Percentiles rank a stretch among this genome's conserved stretches.
Evolutionary conservation across 2,329 filamentous ascomycete genomes (phyloP).

Genomic region (Cladosporium sp.): DNA sequence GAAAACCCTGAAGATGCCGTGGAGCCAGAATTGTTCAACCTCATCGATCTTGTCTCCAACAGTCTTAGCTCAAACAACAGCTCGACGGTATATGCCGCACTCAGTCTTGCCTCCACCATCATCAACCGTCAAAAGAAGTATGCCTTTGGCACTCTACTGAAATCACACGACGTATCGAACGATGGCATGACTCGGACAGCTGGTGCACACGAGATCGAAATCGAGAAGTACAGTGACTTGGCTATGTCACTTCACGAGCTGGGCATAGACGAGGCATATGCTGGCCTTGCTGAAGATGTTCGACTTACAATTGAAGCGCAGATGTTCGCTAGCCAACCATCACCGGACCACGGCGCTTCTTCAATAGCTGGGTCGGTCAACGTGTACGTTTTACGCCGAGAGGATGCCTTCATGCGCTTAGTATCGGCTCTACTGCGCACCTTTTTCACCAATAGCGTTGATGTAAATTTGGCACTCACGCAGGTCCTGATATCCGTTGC

Average conservation of each 20-base stretch:
- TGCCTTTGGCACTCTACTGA: conserved; percentile 71
- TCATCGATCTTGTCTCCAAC: conserved; percentile 84
- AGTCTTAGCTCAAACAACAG: conserved; percentile 79
- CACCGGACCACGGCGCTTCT: conserved; percentile 9
- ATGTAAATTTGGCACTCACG: conserved; percentile 84
- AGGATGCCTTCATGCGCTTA: conserved; percentile 53
- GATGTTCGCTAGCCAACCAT: not conserved
- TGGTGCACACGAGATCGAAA: conserved; percentile 70
- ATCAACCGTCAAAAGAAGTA: conserved; percentile 84
- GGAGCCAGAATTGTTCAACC: conserved; percentile 84
- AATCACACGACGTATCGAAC: conserved; percentile 57
- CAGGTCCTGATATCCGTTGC: conserved; percentile 78
- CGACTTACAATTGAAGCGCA: conserved; percentile 30
- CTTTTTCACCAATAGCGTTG: conserved; percentile 87
- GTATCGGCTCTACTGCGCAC: conserved; percentile 61
- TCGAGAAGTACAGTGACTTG: conserved; percentile 66
- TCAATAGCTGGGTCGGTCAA: conserved; percentile 4
- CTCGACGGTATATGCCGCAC: conserved; percentile 83
- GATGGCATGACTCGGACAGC: conserved; percentile 59
- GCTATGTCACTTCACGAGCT: conserved; percentile 66
- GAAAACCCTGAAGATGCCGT: conserved; percentile 69
- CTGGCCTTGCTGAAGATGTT: conserved; percentile 67
- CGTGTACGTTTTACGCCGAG: conserved; percentile 36
- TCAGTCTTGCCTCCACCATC: conserved; percentile 82
- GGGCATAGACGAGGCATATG: conserved; percentile 69